A percentile compares a stretch with the other conserved stretches of the same genome.
Evolutionary conservation across 78 protist genomes (phyloP).

Genomic region (Bodo saltans): DNA sequence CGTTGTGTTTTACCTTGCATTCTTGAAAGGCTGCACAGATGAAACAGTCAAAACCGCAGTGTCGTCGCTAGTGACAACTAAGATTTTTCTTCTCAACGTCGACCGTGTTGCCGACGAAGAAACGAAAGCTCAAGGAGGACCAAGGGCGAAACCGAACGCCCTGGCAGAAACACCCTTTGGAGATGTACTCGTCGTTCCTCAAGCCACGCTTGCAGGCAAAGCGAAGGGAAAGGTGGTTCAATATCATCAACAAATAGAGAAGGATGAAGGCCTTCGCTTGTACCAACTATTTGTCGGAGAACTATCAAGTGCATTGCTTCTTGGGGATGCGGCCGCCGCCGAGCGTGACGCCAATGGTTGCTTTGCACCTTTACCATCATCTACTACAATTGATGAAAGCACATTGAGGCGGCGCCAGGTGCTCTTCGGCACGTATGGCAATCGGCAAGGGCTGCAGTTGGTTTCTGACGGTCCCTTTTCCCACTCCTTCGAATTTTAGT

Average conservation of each 20-base stretch:
- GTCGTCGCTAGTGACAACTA: background rate
- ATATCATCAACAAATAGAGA: constrained; percentile 18
- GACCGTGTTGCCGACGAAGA: background rate
- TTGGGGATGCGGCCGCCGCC: background rate
- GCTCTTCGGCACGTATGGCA: constrained; percentile 28
- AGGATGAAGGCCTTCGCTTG: background rate
- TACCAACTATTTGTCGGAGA: background rate
- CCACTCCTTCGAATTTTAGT: constrained; percentile 28
- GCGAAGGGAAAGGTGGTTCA: constrained; percentile 20
- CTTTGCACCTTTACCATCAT: background rate
- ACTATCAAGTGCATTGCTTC: background rate
- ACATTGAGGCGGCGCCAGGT: background rate
- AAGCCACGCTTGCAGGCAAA: constrained; percentile 34
- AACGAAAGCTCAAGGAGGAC: background rate
- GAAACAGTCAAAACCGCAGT: background rate
- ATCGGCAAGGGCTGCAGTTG: constrained; percentile 43
- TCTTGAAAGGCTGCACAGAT: background rate
- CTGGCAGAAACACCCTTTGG: background rate
- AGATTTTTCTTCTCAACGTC: background rate
- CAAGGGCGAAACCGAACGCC: background rate
- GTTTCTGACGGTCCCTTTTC: constrained; percentile 32
- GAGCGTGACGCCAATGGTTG: background rate
- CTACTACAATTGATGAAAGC: background rate
- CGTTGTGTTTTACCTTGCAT: constrained; percentile 7
- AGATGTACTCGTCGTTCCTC: constrained; percentile 39